Base-by-base conservation (phyloP, 805 yeast genomes). In the Barnettozyma californica region DNA sequence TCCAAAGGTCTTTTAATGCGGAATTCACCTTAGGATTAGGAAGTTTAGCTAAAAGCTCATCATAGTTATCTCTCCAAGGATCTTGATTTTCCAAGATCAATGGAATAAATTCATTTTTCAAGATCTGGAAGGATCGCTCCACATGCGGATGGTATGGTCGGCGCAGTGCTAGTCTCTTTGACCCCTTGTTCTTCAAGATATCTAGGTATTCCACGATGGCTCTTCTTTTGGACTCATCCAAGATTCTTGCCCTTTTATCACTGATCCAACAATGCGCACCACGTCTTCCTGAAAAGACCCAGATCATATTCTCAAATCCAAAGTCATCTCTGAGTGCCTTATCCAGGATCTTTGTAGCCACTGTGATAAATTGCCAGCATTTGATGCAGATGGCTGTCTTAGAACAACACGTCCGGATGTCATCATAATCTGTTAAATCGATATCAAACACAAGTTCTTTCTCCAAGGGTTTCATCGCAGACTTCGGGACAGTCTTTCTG, bases 231-330 rank as follows among this genome's bases (percentile, higher is more conserved):
- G 71, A 59, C 64, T 94, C 98, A 53, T 80, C 85, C 52, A 94
- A 66, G 1, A 64, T 59, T 48, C 97, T 71, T 1, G 97, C 97
- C 43, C 91, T 71, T 47, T 76, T 68, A 63, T 94, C 99, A 66
- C 96, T 87, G 21, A 94, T 76, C 99, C 99, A 94, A 61, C 98
- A 95, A 74, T 94, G 99, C 14, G 95, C 96, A 66, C 99, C 99
- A 77, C 99, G 87, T 74, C 99, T 85, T 42, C 99, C 99, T 1
- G 97, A 89, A 62, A 88, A 94, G 5, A 92, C 96, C 98, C 98
- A 94, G 44, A 94, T 73, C 62, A 89, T 72, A 65, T 88, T 83
- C 51, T 81, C 70, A 65, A 87, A 91, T 1, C 97, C 98, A 67
- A 94, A 94, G 66, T 92, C 98, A 44, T 88, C 89, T 45, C 79